Evolutionary conservation across 176 grass and related monocot genomes (phyloP).

Genomic region (Oropetium thomaeum): DNA sequence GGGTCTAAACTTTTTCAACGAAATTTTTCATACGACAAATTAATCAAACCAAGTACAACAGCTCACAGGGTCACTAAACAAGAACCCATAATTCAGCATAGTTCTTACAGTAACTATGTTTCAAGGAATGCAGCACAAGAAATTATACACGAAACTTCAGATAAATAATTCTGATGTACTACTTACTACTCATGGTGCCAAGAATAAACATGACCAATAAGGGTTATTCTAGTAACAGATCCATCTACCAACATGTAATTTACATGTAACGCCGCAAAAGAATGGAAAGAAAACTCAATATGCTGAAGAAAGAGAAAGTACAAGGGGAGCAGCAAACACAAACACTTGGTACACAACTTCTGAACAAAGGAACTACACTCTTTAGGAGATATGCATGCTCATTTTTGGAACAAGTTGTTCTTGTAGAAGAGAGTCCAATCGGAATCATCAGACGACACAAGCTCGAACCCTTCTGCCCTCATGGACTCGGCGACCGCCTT

Average conservation of each 20-base stretch:
- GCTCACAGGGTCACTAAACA: not conserved
- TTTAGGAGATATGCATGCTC: constrained; percentile 24
- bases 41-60: not conserved
- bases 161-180: not conserved
- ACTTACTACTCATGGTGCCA: not conserved
- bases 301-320: constrained; percentile 42
- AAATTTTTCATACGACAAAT: not conserved
- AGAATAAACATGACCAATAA: not conserved
- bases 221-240: constrained; percentile 10
- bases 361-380: constrained; percentile 14
- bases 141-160: not conserved
- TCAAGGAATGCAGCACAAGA: not conserved
- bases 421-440: constrained; percentile 86
- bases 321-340: constrained; percentile 23
- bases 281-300: constrained; percentile 24
- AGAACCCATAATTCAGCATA: not conserved
- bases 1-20: not conserved
- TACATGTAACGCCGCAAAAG: constrained; percentile 29
- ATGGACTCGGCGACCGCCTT: constrained; percentile 67
- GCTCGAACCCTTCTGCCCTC: constrained; percentile 63
- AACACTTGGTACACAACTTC: constrained; percentile 34
- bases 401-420: constrained; percentile 76
- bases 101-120: too few species aligned
- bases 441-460: constrained; percentile 64
- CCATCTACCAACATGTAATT: constrained; percentile 34